Conservation (phyloP, 2,329 filamentous ascomycete genomes). For the Periconia sp. region DNA sequence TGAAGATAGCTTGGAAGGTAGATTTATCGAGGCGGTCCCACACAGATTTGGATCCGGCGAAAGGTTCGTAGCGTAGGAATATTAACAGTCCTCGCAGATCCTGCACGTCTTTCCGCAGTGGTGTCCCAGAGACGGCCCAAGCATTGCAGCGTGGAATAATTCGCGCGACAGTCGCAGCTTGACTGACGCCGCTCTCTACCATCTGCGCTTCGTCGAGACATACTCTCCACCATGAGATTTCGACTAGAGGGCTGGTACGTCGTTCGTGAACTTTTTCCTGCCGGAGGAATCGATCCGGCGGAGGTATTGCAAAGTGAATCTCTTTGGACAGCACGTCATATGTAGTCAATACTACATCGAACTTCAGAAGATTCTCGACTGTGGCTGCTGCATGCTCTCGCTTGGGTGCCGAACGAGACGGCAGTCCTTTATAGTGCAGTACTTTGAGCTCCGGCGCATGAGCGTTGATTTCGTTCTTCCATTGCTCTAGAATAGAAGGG, state of each 20-base stretch:
- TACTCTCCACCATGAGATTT: conserved; percentile 87
- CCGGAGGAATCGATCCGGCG: conserved; percentile 74
- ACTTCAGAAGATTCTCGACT: conserved; percentile 54
- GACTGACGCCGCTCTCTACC: conserved; percentile 86
- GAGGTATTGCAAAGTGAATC: conserved; percentile 74
- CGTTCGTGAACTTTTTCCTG: conserved; percentile 68
- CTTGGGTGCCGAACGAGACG: conserved; percentile 30
- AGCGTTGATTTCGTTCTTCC: conserved; percentile 63
- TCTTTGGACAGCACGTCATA: conserved; percentile 78
- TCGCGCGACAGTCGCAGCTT: conserved; percentile 80
- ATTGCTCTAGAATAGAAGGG: conserved; percentile 66
- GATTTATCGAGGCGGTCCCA: conserved; percentile 75
- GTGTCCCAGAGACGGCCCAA: conserved; percentile 93
- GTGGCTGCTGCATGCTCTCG: conserved; percentile 46
- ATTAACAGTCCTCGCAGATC: conserved; percentile 82
- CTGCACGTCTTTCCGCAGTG: conserved; percentile 77
- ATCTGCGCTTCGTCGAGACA: conserved; percentile 82
- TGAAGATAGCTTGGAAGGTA: conserved; percentile 73
- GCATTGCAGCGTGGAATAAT: conserved; percentile 83
- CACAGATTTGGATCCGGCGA: conserved; percentile 65
- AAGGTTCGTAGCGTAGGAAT: conserved; percentile 82
- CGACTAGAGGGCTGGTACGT: conserved; percentile 75
- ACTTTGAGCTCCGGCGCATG: conserved; percentile 65
- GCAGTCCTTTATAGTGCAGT: conserved; percentile 62
- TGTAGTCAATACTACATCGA: conserved; percentile 67